Evolutionary conservation across 352 stramenopile genomes (phyloP), one percentile per base, ranked within the genome.

Genomic region (Pseudoperonospora humuli): DNA sequence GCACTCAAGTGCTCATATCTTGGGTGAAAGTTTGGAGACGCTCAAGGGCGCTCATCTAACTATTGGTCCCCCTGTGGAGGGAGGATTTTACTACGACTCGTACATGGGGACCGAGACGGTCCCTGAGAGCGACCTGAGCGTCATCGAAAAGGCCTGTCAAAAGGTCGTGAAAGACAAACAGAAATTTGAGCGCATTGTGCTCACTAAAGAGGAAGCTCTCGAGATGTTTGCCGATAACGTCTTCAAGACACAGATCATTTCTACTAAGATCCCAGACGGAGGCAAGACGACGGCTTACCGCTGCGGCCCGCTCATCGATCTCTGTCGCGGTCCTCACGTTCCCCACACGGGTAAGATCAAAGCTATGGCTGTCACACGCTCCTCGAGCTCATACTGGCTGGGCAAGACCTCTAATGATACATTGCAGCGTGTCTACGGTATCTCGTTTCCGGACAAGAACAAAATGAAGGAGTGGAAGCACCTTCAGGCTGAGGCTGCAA

Each of bases 31-130:
- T 20, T 76, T 99, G 19, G 96, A 99, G 67, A 86, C 88, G 42
- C 68, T 97, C 39, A 99, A 98, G 68, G 96, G 96, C 33, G 85
- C 67, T 38, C 92, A 98, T 52, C 75, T 99, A 27, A 98, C 95
- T 4, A 98, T 98, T 61, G 96, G 96, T 9, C 96, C 96, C 17
- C 93, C 55, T 86, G 25, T 71, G 17, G 84, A 96, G 29, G 88
- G 92, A 39, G 96, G 96, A 14, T 99, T 99, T 59, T 99, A 98
- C 69, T 99, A 99, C 63, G 96, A 99, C 83, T 96, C 88, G 51
- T 99, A 98, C 77, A 98, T 99, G 91, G 97, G 97, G 45, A 67
- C 75, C 19, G 55, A 86, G 55, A 72, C 69, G 20, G 58, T 86
- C 14, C 50, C 49, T 0, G 79, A 93, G 64, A 80, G 61, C 53